Percentiles rank a stretch among this genome's conserved stretches.
phyloP scores from a whole-genome alignment of 169 alveolate species.

The Plasmodium chabaudi region DNA sequence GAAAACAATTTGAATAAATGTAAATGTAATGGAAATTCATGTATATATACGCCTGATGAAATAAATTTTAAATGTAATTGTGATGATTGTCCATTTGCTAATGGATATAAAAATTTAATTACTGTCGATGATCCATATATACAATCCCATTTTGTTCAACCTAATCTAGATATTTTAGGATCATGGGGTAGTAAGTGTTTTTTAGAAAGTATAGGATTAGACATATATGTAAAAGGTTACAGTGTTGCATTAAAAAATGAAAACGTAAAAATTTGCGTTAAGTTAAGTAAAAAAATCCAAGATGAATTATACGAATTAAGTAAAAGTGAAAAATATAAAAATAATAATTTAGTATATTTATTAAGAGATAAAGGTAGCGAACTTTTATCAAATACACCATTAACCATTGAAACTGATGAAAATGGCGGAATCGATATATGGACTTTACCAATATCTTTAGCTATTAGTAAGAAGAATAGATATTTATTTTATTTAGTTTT shows the following conservation, averaged over 20 bases:
- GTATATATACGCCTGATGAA: slow-evolving; percentile 73
- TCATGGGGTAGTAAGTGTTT: slow-evolving; percentile 86
- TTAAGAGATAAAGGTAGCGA: slow-evolving; percentile 88
- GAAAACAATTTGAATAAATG: slow-evolving; percentile 66
- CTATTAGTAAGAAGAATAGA: slow-evolving; percentile 85
- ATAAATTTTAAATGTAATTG: slow-evolving; percentile 74
- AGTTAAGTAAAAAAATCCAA: slow-evolving; percentile 81
- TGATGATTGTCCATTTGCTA: slow-evolving; percentile 75
- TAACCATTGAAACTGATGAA: slow-evolving; percentile 85
- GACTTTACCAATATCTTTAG: slow-evolving; percentile 90
- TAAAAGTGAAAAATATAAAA: slow-evolving; percentile 79
- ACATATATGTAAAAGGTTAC: slow-evolving; percentile 78
- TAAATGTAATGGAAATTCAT: slow-evolving; percentile 68
- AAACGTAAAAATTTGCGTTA: slow-evolving; percentile 78
- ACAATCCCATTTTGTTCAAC: slow-evolving; percentile 74
- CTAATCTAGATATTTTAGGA: slow-evolving; percentile 82
- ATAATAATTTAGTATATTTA: slow-evolving; percentile 80
- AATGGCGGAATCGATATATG: slow-evolving; percentile 87
- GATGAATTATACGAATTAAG: slow-evolving; percentile 78
- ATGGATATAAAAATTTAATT: slow-evolving; percentile 74
- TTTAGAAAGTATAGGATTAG: slow-evolving; percentile 84
- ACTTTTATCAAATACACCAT: slow-evolving; percentile 88
- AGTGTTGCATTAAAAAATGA: slow-evolving; percentile 82
- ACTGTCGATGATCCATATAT: slow-evolving; percentile 74
- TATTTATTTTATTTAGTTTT: slow-evolving; percentile 85